Base-by-base conservation (phyloP, 164 flowering plant species). In the Vitis amurensis region DNA sequence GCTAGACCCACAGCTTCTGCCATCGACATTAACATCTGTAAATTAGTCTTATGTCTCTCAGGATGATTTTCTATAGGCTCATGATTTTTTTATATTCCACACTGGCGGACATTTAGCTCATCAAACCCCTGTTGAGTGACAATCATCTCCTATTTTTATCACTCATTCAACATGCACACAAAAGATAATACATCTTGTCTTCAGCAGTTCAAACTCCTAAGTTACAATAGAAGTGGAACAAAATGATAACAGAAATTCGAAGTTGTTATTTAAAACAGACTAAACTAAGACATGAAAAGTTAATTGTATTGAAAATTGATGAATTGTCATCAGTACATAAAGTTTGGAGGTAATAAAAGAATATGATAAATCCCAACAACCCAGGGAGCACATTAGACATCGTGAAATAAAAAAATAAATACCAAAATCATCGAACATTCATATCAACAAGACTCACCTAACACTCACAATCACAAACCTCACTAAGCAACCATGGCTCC, bases 371-470 rank as follows among this genome's bases (percentile, higher is more conserved):
- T 59, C 69, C 70, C 61, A 60, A 73, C 57, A 75, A 78, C 17
- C 29, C 67, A 53, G 3, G 44, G 72, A 69, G 67, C 59, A 51
- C 69, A 73, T 51, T 59, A 10, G 23, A 15, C 55, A 59, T 19
- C 11, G 1, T 15, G n/a, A 17, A 59, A 50, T 14, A 48, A 57
- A 65, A 78, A 64, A 74, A 66, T 27, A 37, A 37, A 30, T 15
- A 57, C 63, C 71, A 69, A 74, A 78, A 70, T 71, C 64, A 66
- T 73, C 7, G 9, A 67, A 55, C n/a, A 27, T 59, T 75, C 63
- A 48, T 75, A 69, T 74, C 73, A 61, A 79, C 77, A 79, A 72
- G 64, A 73, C 67, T 73, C 61, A 49, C 72, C 64, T 75, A 68
- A 55, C 76, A 72, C 71, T 31, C 74, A 27, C 50, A 81, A 73